Evolutionary conservation across 768 basidiomycete genomes (phyloP).

Genomic region (Termitomyces sp.): DNA sequence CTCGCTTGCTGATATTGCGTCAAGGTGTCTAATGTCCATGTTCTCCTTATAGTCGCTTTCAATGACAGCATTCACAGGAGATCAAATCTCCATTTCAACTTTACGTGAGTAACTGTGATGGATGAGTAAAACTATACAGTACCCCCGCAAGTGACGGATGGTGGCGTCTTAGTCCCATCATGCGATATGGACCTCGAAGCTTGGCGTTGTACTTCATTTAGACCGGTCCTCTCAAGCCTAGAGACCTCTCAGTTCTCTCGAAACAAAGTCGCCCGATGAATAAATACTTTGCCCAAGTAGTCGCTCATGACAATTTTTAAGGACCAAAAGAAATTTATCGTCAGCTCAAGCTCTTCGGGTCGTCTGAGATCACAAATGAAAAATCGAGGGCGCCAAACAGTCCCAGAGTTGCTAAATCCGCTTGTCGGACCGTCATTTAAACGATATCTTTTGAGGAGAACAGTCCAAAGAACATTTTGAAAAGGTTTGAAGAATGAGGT

Average conservation of each 20-base stretch:
- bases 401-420: conserved; percentile 41
- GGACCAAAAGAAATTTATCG: conserved; percentile 53
- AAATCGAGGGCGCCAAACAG: conserved; percentile 62
- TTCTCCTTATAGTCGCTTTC: neutral
- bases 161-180: neutral
- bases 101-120: neutral
- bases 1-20: neutral
- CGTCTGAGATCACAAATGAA: too few species aligned
- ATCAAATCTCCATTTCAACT: neutral
- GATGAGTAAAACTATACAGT: neutral
- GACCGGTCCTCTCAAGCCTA: too few species aligned
- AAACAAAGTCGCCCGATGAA: too few species aligned
- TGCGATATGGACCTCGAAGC: neutral
- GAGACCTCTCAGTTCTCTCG: too few species aligned
- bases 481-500: too few species aligned
- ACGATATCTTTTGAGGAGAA: conserved; percentile 54
- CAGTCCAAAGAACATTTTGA: conserved; percentile 58
- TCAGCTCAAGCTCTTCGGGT: conserved; percentile 20
- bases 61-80: neutral
- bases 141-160: neutral
- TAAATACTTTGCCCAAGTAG: too few species aligned
- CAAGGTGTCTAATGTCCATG: neutral
- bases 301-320: too few species aligned
- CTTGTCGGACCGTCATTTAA: conserved; percentile 63
- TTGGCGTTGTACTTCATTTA: neutral